phyloP scores from a whole-genome alignment of 495 filamentous ascomycete species.

The Penicillium turbatum region DNA sequence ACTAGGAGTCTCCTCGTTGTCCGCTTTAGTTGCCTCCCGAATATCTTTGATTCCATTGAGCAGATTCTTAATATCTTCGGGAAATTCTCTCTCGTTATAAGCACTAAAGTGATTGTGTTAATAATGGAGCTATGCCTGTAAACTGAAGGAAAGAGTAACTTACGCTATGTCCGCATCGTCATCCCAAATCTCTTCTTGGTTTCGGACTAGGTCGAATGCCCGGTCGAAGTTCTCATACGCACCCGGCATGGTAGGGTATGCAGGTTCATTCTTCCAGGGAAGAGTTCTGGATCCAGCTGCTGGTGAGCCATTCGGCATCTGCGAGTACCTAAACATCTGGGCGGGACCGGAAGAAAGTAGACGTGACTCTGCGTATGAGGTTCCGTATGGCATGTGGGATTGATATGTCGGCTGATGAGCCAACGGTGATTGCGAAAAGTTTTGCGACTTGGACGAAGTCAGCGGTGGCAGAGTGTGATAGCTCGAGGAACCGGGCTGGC shows the following conservation, averaged over 20 bases:
- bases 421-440: background rate
- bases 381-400: background rate
- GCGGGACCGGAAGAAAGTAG: background rate
- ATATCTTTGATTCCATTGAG: constrained; percentile 73
- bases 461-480: background rate
- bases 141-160: background rate
- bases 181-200: constrained; percentile 16
- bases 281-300: background rate
- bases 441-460: background rate
- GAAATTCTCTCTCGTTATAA: constrained; percentile 26
- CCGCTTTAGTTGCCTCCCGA: constrained; percentile 58
- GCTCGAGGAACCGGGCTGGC: background rate
- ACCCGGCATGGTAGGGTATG: background rate
- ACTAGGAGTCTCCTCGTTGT: constrained; percentile 68
- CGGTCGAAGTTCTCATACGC: background rate
- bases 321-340: background rate
- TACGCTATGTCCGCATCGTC: constrained; percentile 19
- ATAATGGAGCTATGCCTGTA: background rate
- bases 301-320: background rate
- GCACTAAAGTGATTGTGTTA: constrained; percentile 5
- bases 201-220: constrained; percentile 18
- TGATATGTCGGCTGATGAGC: no score
- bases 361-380: no score
- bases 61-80: constrained; percentile 61
- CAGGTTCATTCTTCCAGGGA: background rate